Conservation (phyloP, 768 basidiomycete species). For the Russula lepida region DNA sequence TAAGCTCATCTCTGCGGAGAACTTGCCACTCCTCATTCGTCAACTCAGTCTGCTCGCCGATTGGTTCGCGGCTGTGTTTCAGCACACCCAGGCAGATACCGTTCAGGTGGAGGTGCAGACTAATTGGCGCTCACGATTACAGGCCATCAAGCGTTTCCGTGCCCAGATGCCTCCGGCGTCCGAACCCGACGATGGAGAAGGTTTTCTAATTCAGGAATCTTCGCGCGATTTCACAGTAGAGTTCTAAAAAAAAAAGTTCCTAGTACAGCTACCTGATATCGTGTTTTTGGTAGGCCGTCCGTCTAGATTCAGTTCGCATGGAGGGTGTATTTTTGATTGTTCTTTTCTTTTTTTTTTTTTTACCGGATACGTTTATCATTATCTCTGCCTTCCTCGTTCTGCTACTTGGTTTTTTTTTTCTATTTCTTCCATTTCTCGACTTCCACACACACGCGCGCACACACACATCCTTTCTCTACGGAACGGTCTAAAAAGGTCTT, state of each 20-base stretch:
- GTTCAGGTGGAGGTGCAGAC: constrained; percentile 70
- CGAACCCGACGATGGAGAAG: constrained; percentile 23
- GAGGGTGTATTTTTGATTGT: background rate
- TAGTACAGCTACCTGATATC: too few species aligned
- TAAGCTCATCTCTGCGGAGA: constrained; percentile 87
- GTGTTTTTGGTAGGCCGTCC: background rate
- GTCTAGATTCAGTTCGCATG: background rate
- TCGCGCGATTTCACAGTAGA: constrained; percentile 27
- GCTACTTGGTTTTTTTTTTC: background rate
- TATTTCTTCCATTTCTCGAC: background rate
- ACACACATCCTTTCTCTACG: background rate
- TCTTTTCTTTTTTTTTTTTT: background rate
- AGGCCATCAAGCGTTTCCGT: constrained; percentile 66
- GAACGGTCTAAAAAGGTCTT: background rate
- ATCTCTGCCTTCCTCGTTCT: background rate
- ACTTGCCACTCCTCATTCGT: constrained; percentile 78
- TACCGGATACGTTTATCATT: constrained; percentile 14
- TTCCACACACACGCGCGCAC: background rate
- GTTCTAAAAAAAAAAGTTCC: constrained; percentile 7
- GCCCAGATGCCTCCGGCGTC: constrained; percentile 22
- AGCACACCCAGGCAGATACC: constrained; percentile 64
- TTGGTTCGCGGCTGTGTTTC: constrained; percentile 83
- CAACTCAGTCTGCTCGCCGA: constrained; percentile 83
- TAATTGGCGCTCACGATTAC: constrained; percentile 78
- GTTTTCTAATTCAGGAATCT: constrained; percentile 26